A percentile compares a stretch with the other conserved stretches of the same genome.
Conservation (phyloP, 192 early-diverging fungal genomes). For the Globomyces pollinis-pini region DNA sequence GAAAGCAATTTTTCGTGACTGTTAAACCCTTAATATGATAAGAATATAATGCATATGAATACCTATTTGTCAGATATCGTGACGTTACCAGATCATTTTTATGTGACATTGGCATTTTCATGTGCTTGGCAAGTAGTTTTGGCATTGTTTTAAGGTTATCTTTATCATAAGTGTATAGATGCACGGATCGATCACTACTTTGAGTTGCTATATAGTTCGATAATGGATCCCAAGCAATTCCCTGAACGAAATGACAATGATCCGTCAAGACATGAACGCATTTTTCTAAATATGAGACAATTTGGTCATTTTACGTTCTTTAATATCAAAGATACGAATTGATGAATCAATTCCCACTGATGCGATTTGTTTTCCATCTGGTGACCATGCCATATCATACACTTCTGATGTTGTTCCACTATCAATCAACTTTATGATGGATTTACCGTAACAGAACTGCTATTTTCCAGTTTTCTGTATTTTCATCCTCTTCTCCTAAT, state of each 20-base stretch:
- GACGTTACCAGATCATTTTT: background rate
- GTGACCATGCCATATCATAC: slow-evolving; percentile 92
- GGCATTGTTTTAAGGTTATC: slow-evolving; percentile 6
- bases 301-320: slow-evolving; percentile 63
- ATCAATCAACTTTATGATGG: background rate
- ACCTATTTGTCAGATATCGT: too few relatives aligned
- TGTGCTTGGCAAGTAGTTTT: background rate
- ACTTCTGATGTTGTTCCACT: slow-evolving; percentile 74
- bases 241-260: slow-evolving; percentile 93
- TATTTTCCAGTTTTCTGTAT: slow-evolving; percentile 70
- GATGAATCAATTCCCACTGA: slow-evolving; percentile 86
- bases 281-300: slow-evolving; percentile 33
- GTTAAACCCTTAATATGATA: background rate
- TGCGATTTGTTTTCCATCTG: slow-evolving; percentile 69
- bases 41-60: too few relatives aligned
- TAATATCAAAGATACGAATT: slow-evolving; percentile 75
- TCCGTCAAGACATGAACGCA: slow-evolving; percentile 64
- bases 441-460: slow-evolving; percentile 58
- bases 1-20: slow-evolving; percentile 1
- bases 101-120: slow-evolving; percentile 1
- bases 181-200: slow-evolving; percentile 66
- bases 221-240: slow-evolving; percentile 91
- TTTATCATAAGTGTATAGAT: slow-evolving; percentile 21
- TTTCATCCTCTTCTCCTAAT: slow-evolving; percentile 37
- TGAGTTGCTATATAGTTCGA: slow-evolving; percentile 82